Percentiles rank a stretch among this genome's conserved stretches.
Evolutionary conservation across 1,284 basidiomycete species (phyloP).

Genomic region (Tremellales sp.): DNA sequence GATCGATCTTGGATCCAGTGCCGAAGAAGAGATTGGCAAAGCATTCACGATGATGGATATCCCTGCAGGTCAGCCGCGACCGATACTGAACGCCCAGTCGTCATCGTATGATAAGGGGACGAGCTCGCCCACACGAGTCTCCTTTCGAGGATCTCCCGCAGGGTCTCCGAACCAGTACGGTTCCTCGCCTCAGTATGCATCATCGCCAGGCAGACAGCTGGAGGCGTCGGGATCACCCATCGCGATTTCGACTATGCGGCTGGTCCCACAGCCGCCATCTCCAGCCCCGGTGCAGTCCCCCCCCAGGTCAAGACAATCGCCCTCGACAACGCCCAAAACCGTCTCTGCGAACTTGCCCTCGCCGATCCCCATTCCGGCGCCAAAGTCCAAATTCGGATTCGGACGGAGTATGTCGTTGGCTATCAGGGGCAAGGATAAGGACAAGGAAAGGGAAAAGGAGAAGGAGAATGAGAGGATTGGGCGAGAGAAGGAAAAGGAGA

Average conservation of each 20-base stretch:
- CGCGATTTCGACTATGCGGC: slow-evolving; percentile 7
- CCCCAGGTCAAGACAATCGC: slow-evolving; percentile 2
- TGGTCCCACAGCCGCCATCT: background rate
- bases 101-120: too few species aligned
- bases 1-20: too few species aligned
- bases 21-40: too few species aligned
- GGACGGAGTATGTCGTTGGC: slow-evolving; percentile 28
- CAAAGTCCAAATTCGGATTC: slow-evolving; percentile 26
- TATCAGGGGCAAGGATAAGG: slow-evolving; percentile 15
- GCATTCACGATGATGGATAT: too few species aligned
- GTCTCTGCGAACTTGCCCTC: background rate
- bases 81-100: too few species aligned
- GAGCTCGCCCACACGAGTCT: background rate
- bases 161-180: background rate
- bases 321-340: background rate
- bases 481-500: slow-evolving; percentile 18
- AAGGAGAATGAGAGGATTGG: slow-evolving; percentile 11
- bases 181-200: background rate
- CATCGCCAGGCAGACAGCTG: background rate
- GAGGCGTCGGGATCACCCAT: slow-evolving; percentile 11
- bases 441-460: slow-evolving; percentile 13
- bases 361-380: background rate
- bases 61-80: too few species aligned
- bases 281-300: slow-evolving; percentile 3
- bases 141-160: background rate